Base-by-base conservation (phyloP, 257 asterid genomes). In the Gynochthodes officinalis region DNA sequence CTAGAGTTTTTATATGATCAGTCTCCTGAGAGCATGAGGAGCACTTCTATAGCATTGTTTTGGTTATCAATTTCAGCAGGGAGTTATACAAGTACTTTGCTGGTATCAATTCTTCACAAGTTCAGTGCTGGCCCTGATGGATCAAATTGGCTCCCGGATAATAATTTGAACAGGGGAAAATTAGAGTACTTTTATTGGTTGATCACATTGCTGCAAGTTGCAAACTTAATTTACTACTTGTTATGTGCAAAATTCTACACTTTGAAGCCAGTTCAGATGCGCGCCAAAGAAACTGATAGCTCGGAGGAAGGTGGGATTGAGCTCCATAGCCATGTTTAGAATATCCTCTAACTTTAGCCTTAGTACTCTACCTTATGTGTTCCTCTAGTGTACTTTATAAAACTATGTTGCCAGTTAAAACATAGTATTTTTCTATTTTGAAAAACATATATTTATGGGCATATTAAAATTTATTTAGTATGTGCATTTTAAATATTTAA, bases 21-120 rank as follows among this genome's bases (percentile, higher is more conserved):
- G 79, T 82, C 94, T 12, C 97, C 98, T 32, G 97, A 91, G 82
- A 89, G 98, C 49, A 93, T 91, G 98, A 80, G 90, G 79, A 86
- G 91, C 80, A 88, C 92, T 0, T 91, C 97, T 0, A 85, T 88
- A 0, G 96, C 97, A 23, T 32, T 89, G 42, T 92, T 88, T 52
- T 89, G 97, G 97, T 74, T 88, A 3, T 69, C 97, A 7, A 92
- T 89, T 11, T 85, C 97, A 0, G 96, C 90, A 0, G 96, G 97
- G 50, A 89, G 84, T 54, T 92, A 89, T 18, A 71, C 76, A 27
- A 89, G 96, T 74, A 91, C 97, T 0, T 82, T 93, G 43, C 35
- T 93, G 83, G 90, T 93, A 2, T 76, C 89, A 0, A 35, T 87
- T 0, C 88, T 92, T 57, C 96, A 92, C 50, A 87, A 77, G 70